phyloP scores from a whole-genome alignment of 352 stramenopile species.

The Globisporangium carolinianum region DNA sequence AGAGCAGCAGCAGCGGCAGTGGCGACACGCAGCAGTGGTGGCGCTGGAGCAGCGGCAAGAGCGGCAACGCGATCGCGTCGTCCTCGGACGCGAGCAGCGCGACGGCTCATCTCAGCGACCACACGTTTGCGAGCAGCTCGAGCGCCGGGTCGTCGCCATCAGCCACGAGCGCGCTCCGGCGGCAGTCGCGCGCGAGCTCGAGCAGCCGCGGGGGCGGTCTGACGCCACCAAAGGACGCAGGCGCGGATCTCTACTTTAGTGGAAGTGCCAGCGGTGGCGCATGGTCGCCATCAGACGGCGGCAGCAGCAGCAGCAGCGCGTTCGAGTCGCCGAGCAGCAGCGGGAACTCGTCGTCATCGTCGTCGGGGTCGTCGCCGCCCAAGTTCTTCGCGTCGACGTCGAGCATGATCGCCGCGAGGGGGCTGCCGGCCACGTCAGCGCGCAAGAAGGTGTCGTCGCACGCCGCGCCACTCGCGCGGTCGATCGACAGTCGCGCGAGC shows the following conservation, averaged over 20 bases:
- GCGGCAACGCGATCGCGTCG: constrained; percentile 42
- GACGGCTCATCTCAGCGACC: constrained; percentile 1
- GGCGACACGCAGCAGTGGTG: constrained; percentile 41
- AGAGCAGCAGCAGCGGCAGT: constrained; percentile 12
- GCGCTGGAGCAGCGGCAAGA: constrained; percentile 74
- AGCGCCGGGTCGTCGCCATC: constrained; percentile 7
- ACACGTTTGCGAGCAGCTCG: constrained; percentile 21
- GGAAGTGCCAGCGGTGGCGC: neutral
- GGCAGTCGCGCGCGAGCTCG: constrained; percentile 30
- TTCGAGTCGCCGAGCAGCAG: constrained; percentile 9
- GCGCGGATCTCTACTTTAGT: too few relatives aligned
- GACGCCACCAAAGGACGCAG: constrained; percentile 5
- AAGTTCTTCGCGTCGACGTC: constrained; percentile 20
- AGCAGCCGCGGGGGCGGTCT: constrained; percentile 13
- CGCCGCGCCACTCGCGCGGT: neutral
- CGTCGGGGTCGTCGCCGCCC: constrained; percentile 10
- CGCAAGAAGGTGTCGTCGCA: constrained; percentile 8
- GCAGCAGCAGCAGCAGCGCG: neutral
- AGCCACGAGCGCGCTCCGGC: constrained; percentile 22
- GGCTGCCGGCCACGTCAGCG: constrained; percentile 1
- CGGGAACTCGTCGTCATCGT: constrained; percentile 1
- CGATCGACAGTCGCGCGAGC: constrained; percentile 1
- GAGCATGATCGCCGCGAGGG: constrained; percentile 9
- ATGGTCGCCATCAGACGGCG: constrained; percentile 3
- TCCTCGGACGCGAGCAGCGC: constrained; percentile 25